Evolutionary conservation across 768 basidiomycete species (phyloP), one percentile per base, ranked within the genome.

Genomic region (Termitomyces sp.): DNA sequence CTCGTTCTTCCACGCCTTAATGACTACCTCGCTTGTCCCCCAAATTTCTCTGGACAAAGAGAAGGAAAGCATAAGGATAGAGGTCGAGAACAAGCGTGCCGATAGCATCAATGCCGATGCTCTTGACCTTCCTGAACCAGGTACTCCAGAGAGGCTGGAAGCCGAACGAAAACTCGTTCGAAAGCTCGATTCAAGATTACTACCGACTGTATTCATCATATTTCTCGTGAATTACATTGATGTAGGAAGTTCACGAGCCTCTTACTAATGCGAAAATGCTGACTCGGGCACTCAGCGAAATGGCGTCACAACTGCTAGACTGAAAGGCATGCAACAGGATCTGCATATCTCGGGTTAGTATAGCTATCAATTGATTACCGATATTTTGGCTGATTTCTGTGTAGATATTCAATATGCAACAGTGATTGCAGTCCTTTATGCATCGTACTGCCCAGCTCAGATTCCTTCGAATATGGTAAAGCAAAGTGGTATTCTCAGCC

Each of bases 221-320:
- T 85, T 72, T 61, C 77, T 87, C 58, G 80, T 86, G 81, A 87
- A 87, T 61, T 85, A 84, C 61, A 85, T 87, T 58, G 85, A 86
- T 66, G 85, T 86, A 58, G 59, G 74, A 41, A 66, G 7, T 13
- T 37, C 31, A 51, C 13, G 14, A 29, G 4, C 29, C 4, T 29
- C 31, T 6, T 36, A 22, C 34, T 13, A 4, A 36, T n/a, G 1
- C 37, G 29, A 39, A 13, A 29, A 9, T 36, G 5, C 20, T 44
- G n/a, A 53, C 37, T 53, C 9, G 18, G 13, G 44, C 1, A 27
- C 54, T 16, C 46, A 82, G 80, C 72, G 81, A n/a, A 76, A 71
- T 53, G 80, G 77, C 0, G 67, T 82, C n/a, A 76, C 78, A 0
- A 73, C 80, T 39, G 80, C 81, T 14, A 69, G 82, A 32, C 60